Base-by-base conservation (phyloP, 2,329 filamentous ascomycete genomes). In the Aureobasidium sp. region DNA sequence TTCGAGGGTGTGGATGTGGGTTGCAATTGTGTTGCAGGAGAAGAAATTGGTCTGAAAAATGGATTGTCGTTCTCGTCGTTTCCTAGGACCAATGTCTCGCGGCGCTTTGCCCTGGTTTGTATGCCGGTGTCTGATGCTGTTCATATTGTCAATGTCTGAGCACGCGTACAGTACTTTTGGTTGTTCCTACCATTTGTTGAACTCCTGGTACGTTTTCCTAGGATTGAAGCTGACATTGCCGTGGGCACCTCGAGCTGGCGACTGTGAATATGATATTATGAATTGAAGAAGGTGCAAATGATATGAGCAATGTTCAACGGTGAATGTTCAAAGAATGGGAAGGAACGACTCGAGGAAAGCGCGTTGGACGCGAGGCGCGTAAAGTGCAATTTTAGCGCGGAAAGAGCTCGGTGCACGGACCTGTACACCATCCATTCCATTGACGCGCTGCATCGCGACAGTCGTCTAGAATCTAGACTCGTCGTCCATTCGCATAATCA, bases 51-150 rank as follows among this genome's bases (percentile, higher is more conserved):
- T 50, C 65, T 52, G 55, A 77, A 66, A 63, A 83, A 80, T 2
- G 83, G 83, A 62, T 88, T 85, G 64, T 82, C 77, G 66, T 90
- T 89, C 73, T 91, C 88, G 67, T 89, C 83, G 66, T 87, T 85
- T 68, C 83, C 79, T 32, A 76, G 74, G 6, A 75, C 77, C 69
- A 75, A 76, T 66, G 73, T 76, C 49, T 77, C 70, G 72, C 72
- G 71, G 63, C 75, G 71, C 66, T 78, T 78, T 65, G 76, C 66
- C 54, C 75, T 72, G 42, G 76, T 76, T n/a, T 64, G 55, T 36
- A 63, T 63, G 27, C 64, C 62, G 47, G 55, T 37, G 8, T 62
- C 52, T 41, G 36, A 47, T 62, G 45, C 52, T 41, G 29, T 44
- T 16, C 49, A 39, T 49, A 52, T 42, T 37, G 44, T 63, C 41